Conservation (phyloP, 768 basidiomycete genomes). For the Harrya chromipes region DNA sequence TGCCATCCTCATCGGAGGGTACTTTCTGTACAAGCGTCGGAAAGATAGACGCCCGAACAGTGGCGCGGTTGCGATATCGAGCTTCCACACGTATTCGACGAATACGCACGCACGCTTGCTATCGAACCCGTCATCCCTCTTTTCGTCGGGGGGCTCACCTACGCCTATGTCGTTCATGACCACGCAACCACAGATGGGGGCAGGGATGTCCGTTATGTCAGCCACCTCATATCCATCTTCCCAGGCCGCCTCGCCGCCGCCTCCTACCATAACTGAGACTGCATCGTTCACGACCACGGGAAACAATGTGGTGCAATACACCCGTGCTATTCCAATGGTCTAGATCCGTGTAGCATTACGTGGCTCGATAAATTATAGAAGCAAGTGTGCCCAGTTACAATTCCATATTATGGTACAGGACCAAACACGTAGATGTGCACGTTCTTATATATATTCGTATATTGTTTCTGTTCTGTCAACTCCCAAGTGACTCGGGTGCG, state of each 20-base stretch:
- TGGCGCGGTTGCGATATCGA: not conserved
- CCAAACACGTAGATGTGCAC: not conserved
- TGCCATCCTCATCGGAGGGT: constrained; percentile 15
- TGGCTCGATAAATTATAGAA: not conserved
- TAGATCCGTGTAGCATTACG: not conserved
- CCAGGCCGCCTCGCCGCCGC: constrained; percentile 5
- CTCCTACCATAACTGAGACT: constrained; percentile 4
- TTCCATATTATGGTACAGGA: not conserved
- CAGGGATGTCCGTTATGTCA: not conserved
- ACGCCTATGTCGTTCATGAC: constrained; percentile 3
- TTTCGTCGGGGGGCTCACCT: not conserved
- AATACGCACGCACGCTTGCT: constrained; percentile 5
- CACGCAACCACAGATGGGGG: not conserved
- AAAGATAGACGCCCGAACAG: not conserved
- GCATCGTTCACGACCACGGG: constrained; percentile 8
- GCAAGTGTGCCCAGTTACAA: not conserved
- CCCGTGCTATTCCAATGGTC: constrained; percentile 21
- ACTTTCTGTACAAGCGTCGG: constrained; percentile 13
- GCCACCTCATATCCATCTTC: constrained; percentile 1
- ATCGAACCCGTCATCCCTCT: constrained; percentile 9
- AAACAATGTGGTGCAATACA: not conserved
- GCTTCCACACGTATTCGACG: not conserved
- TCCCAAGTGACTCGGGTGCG: no score
- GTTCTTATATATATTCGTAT: not conserved
- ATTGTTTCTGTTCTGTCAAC: no score